Evolutionary conservation across 768 basidiomycete genomes (phyloP).

Genomic region (Lactarius hatsudake): DNA sequence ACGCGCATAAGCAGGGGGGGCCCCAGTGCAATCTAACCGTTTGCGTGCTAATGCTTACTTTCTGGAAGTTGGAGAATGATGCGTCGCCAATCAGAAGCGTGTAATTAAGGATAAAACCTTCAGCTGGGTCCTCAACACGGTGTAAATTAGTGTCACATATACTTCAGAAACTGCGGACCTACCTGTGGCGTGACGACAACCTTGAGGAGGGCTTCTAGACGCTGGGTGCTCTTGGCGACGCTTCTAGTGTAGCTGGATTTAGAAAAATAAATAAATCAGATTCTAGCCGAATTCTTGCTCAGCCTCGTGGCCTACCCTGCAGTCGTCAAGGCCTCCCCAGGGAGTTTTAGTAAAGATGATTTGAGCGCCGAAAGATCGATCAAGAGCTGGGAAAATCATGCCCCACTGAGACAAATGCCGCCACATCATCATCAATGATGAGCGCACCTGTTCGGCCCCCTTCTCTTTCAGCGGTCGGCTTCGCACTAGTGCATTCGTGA

Average conservation of each 20-base stretch:
- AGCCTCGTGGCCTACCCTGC: slow-evolving; percentile 44
- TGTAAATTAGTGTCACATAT: slow-evolving; percentile 12
- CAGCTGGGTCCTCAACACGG: slow-evolving; percentile 72
- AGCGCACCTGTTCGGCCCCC: slow-evolving; percentile 93
- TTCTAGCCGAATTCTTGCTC: neutral
- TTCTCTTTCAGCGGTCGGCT: slow-evolving; percentile 89
- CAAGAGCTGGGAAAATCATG: slow-evolving; percentile 53
- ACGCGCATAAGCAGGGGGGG: neutral
- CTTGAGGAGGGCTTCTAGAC: slow-evolving; percentile 90
- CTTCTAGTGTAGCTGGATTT: slow-evolving; percentile 71
- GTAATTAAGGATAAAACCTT: slow-evolving; percentile 95
- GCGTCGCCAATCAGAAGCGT: slow-evolving; percentile 91
- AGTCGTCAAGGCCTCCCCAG: slow-evolving; percentile 62
- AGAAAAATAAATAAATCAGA: slow-evolving; percentile 20
- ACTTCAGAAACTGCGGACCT: slow-evolving; percentile 46
- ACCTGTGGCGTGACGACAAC: slow-evolving; percentile 93
- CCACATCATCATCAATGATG: slow-evolving; percentile 19
- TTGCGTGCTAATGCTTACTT: slow-evolving; percentile 48
- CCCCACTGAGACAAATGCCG: slow-evolving; percentile 5
- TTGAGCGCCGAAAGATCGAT: slow-evolving; percentile 91
- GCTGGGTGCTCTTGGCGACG: slow-evolving; percentile 74
- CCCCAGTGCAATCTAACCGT: neutral
- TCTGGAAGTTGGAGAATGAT: slow-evolving; percentile 97
- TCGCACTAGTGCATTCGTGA: slow-evolving; percentile 85
- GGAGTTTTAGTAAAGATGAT: slow-evolving; percentile 75